Evolutionary conservation across 495 filamentous ascomycete genomes (phyloP), one percentile per base, ranked within the genome.

Genomic region (Penicillium chermesinum): DNA sequence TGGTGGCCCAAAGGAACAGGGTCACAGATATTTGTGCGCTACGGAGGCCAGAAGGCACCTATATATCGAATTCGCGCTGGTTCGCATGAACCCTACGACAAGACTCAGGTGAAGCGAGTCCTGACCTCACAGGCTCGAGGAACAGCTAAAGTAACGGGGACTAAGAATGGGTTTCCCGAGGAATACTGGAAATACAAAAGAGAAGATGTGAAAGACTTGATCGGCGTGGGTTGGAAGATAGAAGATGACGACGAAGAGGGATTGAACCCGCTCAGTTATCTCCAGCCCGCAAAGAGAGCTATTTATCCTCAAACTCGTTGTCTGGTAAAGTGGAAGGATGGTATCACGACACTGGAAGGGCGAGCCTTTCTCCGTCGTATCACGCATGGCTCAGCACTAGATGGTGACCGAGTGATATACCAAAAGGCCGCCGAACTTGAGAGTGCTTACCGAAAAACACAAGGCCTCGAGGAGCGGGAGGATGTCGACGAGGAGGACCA

Each of bases 271-370:
- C 27, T 56, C 4, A 32, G 45, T 21, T 18, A 43, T 9, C 19
- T 58, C 20, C 16, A 34, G 7, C 50, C 55, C 3, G 15, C 16
- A 14, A 38, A 46, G 35, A 48, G 37, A 12, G 47, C 38, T 44
- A 32, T 17, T 18, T 64, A 59, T 52, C 58, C 44, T 41, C 34
- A 61, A 18, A 64, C 58, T 19, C 48, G 53, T 22, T 38, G 46
- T 20, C 36, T 61, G 8, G 41, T 64, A 7, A 40, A 52, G 51
- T 64, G 47, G 58, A 61, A 41, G 39, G 61, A 64, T 38, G 44
- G 51, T 18, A 15, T 18, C 7, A 35, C 39, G 15, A 57, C 50
- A 12, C 38, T 64, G 6, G 53, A 64, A 46, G 42, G 44, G 20
- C 41, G 53, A 22, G 8, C 43, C 22, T 64, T 64, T 19, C 46